Base-by-base conservation (phyloP, 1,284 basidiomycete species). In the Leccinum fallax region DNA sequence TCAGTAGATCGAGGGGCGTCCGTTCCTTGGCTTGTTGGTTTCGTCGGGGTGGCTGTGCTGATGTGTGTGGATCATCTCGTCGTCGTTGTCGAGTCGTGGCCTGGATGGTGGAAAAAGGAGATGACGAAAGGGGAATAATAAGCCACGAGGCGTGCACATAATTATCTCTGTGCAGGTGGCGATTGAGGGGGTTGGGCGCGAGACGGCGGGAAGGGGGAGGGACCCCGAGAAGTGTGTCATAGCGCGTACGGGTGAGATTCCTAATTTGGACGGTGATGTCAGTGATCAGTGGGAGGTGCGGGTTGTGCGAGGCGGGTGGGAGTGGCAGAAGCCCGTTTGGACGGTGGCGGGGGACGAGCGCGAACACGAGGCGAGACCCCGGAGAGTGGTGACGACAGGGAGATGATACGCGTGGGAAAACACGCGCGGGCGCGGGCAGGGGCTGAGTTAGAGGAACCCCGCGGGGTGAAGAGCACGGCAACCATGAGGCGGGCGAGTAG, bases 301-400 rank as follows among this genome's bases (percentile, higher is more conserved):
- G 43, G 43, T 46, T 46, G 43, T 46, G 43, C 19, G 43, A 46
- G 43, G 43, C 43, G 43, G 40, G 40, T 43, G 40, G 40, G 40
- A 43, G 38, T 40, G 38, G 38, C 38, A 57, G 59, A 58, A 24
- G 58, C 30, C 59, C 65, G 59, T 52, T 55, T 57, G 64, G 59
- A 59, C 57, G 66, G 63, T 54, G 62, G 65, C 67, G 67, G 60
- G 51, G 53, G 52, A 58, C 57, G 66, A 69, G 71, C 71, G 71
- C 72, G 69, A 71, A 74, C 70, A 71, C 73, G 70, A 71, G 70
- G 70, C 73, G 63, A 46, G 70, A 73, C 70, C 71, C 72, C 70
- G 51, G 28, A 5, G 0, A 30, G 16, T 2, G 40, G n/a, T 70
- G 66, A 64, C 68, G 66, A 62, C 63, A 67, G 53, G n/a, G 64